Evolutionary conservation across 371 early-diverging fungal species (phyloP).

Genomic region (Cokeromyces recurvatus): DNA sequence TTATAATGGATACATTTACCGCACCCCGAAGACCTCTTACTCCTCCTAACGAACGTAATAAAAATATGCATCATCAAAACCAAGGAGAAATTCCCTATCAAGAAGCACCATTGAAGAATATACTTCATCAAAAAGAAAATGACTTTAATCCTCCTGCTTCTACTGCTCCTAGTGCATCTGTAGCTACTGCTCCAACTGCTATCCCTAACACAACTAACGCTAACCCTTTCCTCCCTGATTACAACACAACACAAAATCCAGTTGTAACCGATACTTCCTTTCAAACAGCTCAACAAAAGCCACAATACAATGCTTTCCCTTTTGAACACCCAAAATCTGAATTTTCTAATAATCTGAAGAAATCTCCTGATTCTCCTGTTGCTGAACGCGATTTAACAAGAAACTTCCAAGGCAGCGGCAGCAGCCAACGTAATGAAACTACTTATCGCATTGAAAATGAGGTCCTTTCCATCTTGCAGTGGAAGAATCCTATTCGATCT

Average conservation of each 20-base stretch:
- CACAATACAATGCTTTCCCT: too few relatives aligned
- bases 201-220: neutral
- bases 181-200: neutral
- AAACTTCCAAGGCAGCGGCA: too few relatives aligned
- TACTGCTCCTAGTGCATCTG: constrained; percentile 1
- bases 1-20: too few relatives aligned
- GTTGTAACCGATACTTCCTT: too few relatives aligned
- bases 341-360: too few relatives aligned
- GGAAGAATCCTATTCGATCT: constrained; percentile 40
- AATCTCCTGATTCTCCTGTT: constrained; percentile 1
- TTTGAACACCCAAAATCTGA: too few relatives aligned
- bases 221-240: neutral
- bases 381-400: too few relatives aligned
- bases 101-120: neutral
- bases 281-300: too few relatives aligned
- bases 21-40: constrained; percentile 4
- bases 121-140: neutral
- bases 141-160: neutral
- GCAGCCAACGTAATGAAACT: constrained; percentile 23
- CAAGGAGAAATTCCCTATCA: neutral
- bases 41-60: neutral
- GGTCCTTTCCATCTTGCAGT: constrained; percentile 22
- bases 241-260: too few relatives aligned
- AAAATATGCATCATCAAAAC: neutral
- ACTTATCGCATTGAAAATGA: constrained; percentile 36